Percentiles rank a stretch among this genome's conserved stretches.
These are phyloP conservation scores for Candida anglica DNA, from an alignment of 805 yeast species.

Conservation along the genomic window DNA sequence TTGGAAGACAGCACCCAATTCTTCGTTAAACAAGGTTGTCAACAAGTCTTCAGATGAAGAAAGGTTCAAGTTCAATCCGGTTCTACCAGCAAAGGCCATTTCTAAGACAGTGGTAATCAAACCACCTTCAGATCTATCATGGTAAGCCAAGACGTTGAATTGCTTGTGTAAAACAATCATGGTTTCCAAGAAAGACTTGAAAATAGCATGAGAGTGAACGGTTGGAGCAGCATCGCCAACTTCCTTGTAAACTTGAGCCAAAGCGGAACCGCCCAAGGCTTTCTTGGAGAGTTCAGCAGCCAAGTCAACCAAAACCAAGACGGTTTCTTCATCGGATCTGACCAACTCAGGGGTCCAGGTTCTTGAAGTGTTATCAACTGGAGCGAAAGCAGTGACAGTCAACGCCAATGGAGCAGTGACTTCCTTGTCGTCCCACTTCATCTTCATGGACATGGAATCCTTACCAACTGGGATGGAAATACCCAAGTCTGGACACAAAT, in stretches of 20 bases:
- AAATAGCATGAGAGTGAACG: slow-evolving; percentile 61
- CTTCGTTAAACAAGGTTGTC: slow-evolving; percentile 79
- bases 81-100: slow-evolving; percentile 96
- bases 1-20: slow-evolving; percentile 95
- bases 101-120: slow-evolving; percentile 78
- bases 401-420: slow-evolving; percentile 95
- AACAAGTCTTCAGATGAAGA: slow-evolving; percentile 37
- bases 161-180: slow-evolving; percentile 67
- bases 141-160: slow-evolving; percentile 77
- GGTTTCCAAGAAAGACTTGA: slow-evolving; percentile 69
- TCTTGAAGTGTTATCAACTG: slow-evolving; percentile 75
- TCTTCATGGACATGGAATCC: slow-evolving; percentile 99
- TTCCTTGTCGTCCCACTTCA: slow-evolving; percentile 92
- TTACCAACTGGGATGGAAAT: slow-evolving; percentile 96
- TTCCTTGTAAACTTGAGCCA: slow-evolving; percentile 89
- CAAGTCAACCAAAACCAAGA: slow-evolving; percentile 77
- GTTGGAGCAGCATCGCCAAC: slow-evolving; percentile 82
- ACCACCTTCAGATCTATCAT: slow-evolving; percentile 97
- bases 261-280: slow-evolving; percentile 88
- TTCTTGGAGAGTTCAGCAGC: slow-evolving; percentile 45
- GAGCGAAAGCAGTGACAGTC: slow-evolving; percentile 86
- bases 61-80: slow-evolving; percentile 64
- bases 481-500: slow-evolving; percentile 89
- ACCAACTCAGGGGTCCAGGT: slow-evolving; percentile 94
- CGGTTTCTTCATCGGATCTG: slow-evolving; percentile 45